Conservation (phyloP, 2,329 filamentous ascomycete species). For the Stemphylium vesicarium region DNA sequence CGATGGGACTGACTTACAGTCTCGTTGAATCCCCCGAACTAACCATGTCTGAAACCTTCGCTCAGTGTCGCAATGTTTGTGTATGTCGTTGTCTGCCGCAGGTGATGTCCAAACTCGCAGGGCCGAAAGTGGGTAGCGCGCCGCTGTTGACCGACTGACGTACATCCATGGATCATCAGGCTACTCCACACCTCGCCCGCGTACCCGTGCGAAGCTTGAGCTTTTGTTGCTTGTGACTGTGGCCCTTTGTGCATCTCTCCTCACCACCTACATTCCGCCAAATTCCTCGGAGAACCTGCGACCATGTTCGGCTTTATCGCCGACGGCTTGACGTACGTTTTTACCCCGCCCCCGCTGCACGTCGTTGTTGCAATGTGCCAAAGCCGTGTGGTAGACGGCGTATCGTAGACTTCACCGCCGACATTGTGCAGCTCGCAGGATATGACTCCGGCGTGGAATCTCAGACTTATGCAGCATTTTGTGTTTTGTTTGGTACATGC, state of each 20-base stretch:
- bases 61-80: no score
- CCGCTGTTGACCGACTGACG: constrained; percentile 16
- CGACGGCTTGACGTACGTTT: constrained; percentile 47
- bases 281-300: constrained; percentile 3
- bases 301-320: constrained; percentile 49
- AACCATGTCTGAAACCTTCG: no score
- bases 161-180: constrained; percentile 14
- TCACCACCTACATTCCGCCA: constrained; percentile 1
- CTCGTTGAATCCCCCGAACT: no score
- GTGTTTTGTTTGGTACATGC: background rate
- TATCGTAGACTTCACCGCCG: constrained; percentile 14
- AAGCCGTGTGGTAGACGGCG: constrained; percentile 6
- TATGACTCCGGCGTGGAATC: constrained; percentile 13
- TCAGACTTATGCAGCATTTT: background rate
- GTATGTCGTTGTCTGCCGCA: background rate
- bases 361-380: constrained; percentile 12
- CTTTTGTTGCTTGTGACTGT: constrained; percentile 14
- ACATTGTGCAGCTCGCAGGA: constrained; percentile 13
- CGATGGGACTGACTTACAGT: no score
- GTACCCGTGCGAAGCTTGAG: constrained; percentile 25
- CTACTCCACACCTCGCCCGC: constrained; percentile 27
- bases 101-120: constrained; percentile 9
- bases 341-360: constrained; percentile 33
- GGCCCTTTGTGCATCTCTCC: constrained; percentile 7
- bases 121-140: constrained; percentile 13